These are phyloP conservation scores for Aspergillus floridensis DNA, from an alignment of 2,329 filamentous ascomycete species.

Conservation along the genomic window DNA sequence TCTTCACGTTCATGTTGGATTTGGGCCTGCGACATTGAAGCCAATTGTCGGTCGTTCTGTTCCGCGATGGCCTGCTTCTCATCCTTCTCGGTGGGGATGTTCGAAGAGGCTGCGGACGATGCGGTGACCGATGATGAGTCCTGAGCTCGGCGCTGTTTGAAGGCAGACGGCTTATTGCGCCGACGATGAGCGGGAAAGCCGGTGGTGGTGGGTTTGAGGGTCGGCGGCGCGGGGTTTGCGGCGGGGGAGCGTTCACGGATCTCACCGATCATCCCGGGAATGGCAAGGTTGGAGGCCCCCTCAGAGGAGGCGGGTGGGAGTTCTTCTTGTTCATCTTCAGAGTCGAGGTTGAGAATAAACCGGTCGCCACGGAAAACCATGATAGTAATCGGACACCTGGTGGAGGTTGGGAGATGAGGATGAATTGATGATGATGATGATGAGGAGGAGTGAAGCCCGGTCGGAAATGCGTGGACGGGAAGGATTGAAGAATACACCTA, in stretches of 20 bases:
- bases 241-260: conserved; percentile 71
- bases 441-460: neutral
- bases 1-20: conserved; percentile 79
- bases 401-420: neutral
- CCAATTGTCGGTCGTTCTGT: conserved; percentile 73
- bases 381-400: conserved; percentile 4
- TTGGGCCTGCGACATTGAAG: conserved; percentile 75
- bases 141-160: conserved; percentile 62
- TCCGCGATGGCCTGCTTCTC: conserved; percentile 74
- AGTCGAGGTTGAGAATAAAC: conserved; percentile 59
- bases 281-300: conserved; percentile 20
- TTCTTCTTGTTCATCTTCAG: conserved; percentile 49
- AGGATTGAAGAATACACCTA: conserved; percentile 7
- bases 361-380: conserved; percentile 59
- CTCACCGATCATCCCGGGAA: conserved; percentile 61
- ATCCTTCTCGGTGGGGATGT: conserved; percentile 26
- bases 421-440: conserved; percentile 10
- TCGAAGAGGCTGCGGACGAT: conserved; percentile 3
- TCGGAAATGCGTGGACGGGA: neutral
- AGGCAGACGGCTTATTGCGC: conserved; percentile 68
- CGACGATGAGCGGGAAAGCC: conserved; percentile 92
- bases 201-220: conserved; percentile 62
- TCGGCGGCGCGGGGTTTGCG: conserved; percentile 36
- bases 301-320: conserved; percentile 24
- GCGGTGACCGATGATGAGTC: conserved; percentile 14